phyloP scores from a whole-genome alignment of 495 filamentous ascomycete species.

The Aspergillus conjunctus region DNA sequence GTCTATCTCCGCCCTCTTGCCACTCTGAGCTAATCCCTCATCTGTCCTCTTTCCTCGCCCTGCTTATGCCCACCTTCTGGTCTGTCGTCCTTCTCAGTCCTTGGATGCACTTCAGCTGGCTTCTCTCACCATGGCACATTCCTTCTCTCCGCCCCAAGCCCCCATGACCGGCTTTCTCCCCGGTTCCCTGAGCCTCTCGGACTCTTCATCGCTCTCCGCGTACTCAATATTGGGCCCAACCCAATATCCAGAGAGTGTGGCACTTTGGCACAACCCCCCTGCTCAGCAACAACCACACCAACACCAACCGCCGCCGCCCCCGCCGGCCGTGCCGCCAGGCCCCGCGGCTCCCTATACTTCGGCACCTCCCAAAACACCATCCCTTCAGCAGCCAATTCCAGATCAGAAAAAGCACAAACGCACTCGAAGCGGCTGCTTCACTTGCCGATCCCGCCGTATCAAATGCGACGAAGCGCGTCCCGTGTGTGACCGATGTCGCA shows the following conservation, averaged over 20 bases:
- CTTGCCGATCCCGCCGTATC: constrained; percentile 84
- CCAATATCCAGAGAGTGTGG: constrained; percentile 46
- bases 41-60: constrained; percentile 15
- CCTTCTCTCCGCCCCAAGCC: constrained; percentile 38
- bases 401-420: constrained; percentile 93
- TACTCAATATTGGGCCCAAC: constrained; percentile 41
- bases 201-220: constrained; percentile 33
- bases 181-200: constrained; percentile 16
- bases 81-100: constrained; percentile 10
- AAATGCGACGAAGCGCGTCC: constrained; percentile 93
- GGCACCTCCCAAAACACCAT: constrained; percentile 31
- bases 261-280: constrained; percentile 46
- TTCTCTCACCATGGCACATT: constrained; percentile 37
- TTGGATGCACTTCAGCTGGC: constrained; percentile 24
- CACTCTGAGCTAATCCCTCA: constrained; percentile 4
- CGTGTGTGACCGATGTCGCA: constrained; percentile 84
- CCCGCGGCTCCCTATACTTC: constrained; percentile 30
- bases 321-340: constrained; percentile 16
- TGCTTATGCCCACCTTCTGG: constrained; percentile 22
- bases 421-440: constrained; percentile 92
- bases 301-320: not conserved
- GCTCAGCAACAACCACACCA: constrained; percentile 20
- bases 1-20: constrained; percentile 4
- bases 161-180: constrained; percentile 35
- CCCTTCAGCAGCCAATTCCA: constrained; percentile 34